A percentile compares a stretch with the other conserved stretches of the same genome.
Conservation (phyloP, 2,329 filamentous ascomycete species). For the Hymenoscyphus albidus region DNA sequence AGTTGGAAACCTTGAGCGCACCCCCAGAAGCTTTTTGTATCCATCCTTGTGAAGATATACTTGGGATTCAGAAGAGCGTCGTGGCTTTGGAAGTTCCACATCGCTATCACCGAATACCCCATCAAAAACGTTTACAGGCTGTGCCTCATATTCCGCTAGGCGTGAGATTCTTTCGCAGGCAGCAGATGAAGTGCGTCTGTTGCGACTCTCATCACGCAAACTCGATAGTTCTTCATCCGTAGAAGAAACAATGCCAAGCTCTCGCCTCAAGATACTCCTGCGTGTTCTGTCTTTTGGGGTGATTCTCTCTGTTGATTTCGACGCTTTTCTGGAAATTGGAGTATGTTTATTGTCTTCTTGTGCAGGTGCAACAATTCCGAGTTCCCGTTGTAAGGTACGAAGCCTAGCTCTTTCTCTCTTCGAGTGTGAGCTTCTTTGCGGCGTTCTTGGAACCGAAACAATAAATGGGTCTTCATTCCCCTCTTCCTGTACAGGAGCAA, state of each 20-base stretch:
- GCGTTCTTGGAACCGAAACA: background rate
- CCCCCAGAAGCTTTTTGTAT: background rate
- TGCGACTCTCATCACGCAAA: background rate
- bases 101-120: background rate
- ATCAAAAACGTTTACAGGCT: background rate
- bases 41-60: background rate
- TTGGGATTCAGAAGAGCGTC: background rate
- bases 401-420: background rate
- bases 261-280: background rate
- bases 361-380: background rate
- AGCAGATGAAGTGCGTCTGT: constrained; percentile 1
- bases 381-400: background rate
- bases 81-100: background rate
- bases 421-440: background rate
- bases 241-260: constrained; percentile 1
- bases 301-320: background rate
- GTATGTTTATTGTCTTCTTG: background rate
- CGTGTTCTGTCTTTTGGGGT: background rate
- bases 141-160: background rate
- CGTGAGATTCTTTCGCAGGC: constrained; percentile 1
- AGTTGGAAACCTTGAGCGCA: background rate
- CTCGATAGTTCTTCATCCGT: too few relatives aligned
- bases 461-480: background rate
- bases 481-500: background rate
- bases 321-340: background rate